Evolutionary conservation across 495 filamentous ascomycete genomes (phyloP).

Genomic region (Lophiostoma macrostomum): DNA sequence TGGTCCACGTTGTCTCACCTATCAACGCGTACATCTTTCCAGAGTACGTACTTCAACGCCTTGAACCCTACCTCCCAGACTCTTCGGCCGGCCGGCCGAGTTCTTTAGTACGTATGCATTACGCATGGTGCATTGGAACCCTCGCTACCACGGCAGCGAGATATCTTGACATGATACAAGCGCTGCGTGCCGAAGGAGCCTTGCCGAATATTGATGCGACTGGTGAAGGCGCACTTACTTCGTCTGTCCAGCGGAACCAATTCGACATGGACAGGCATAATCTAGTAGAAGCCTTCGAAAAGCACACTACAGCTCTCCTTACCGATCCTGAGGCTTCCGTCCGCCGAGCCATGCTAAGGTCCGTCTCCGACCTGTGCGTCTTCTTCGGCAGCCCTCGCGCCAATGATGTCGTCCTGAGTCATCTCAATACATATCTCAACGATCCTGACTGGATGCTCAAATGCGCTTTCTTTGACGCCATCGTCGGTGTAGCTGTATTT

Average conservation of each 20-base stretch:
- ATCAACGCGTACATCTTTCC: conserved; percentile 95
- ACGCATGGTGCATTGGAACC: conserved; percentile 87
- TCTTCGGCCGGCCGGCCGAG: conserved; percentile 54
- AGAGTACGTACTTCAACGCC: conserved; percentile 85
- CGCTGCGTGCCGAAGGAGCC: conserved; percentile 78
- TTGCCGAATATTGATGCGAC: conserved; percentile 75
- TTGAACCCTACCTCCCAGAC: conserved; percentile 66
- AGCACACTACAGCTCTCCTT: conserved; percentile 82
- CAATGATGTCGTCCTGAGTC: conserved; percentile 90
- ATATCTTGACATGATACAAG: conserved; percentile 88
- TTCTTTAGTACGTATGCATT: conserved; percentile 76
- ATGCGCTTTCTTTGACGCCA: conserved; percentile 93
- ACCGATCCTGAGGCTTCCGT: conserved; percentile 87
- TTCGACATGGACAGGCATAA: conserved; percentile 80
- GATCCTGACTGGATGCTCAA: conserved; percentile 95
- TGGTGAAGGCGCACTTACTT: conserved; percentile 61
- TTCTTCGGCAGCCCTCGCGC: conserved; percentile 89
- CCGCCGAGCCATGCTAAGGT: conserved; percentile 86
- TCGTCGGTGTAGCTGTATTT: conserved; percentile 89
- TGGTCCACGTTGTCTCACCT: conserved; percentile 83
- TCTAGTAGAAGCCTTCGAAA: conserved; percentile 75
- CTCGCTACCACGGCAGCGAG: conserved; percentile 83
- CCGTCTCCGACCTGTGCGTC: conserved; percentile 86
- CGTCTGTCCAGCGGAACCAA: conserved; percentile 67
- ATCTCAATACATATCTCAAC: conserved; percentile 97